These are phyloP conservation scores for Extremus antarcticus DNA, from an alignment of 495 filamentous ascomycete genomes.

Conservation along the genomic window DNA sequence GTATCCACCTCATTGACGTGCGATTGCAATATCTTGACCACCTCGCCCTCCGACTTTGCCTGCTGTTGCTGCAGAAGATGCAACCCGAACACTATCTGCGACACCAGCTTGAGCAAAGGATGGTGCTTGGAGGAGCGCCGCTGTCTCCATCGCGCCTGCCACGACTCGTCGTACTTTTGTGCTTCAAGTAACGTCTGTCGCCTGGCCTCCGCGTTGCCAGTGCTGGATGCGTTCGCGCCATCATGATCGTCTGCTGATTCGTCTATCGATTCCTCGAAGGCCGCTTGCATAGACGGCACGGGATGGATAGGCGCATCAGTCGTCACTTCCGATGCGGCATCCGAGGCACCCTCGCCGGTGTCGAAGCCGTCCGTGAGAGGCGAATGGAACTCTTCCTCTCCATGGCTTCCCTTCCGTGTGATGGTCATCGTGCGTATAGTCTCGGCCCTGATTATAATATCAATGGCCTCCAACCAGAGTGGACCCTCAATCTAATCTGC, in stretches of 20 bases:
- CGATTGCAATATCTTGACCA: constrained; percentile 77
- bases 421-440: not conserved
- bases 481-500: not conserved
- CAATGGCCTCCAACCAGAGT: too few relatives aligned
- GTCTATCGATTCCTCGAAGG: constrained; percentile 83
- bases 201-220: constrained; percentile 47
- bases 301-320: constrained; percentile 52
- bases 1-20: constrained; percentile 92
- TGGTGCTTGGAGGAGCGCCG: constrained; percentile 60
- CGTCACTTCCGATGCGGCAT: constrained; percentile 4
- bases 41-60: constrained; percentile 77
- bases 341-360: not conserved
- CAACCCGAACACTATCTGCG: constrained; percentile 89
- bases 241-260: constrained; percentile 48
- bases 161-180: constrained; percentile 50
- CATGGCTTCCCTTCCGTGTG: constrained; percentile 1
- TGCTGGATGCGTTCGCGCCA: constrained; percentile 5
- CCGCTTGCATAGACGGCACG: constrained; percentile 73
- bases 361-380: not conserved
- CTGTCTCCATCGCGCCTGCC: constrained; percentile 63
- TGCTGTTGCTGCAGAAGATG: constrained; percentile 76
- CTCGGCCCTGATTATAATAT: too few relatives aligned
- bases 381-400: constrained; percentile 16
- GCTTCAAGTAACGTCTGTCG: constrained; percentile 60
- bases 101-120: constrained; percentile 77